Evolutionary conservation across 2,329 filamentous ascomycete genomes (phyloP), one percentile per base, ranked within the genome.

Genomic region (Fonsecaea erecta): DNA sequence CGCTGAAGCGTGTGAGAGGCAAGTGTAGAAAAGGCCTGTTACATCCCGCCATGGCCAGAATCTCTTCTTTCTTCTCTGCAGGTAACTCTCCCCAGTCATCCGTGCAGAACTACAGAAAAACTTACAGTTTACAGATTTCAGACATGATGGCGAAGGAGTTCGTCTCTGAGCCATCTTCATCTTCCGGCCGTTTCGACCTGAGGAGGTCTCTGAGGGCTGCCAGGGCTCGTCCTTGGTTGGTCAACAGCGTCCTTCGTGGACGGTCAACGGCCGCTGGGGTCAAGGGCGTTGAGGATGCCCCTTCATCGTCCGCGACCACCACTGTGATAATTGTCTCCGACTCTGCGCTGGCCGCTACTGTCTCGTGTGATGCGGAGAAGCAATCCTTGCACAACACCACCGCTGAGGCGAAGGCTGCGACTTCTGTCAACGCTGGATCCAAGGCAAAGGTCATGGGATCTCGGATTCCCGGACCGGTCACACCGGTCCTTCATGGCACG

Each of bases 201-300:
- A 65, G 66, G 60, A 65, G 46, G 63, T 40, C 35, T 21, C 51
- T 46, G 60, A 54, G 66, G 63, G 63, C 63, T 48, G 37, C 66
- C 63, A 63, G 66, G 66, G 35, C 63, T 61, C 63, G 66, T 48
- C 66, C 66, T 55, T 66, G 66, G 66, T 59, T 68, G 66, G 63
- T 46, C 60, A 64, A 64, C 46, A 68, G 66, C 40, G 60, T 64
- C 43, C 60, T 68, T 37, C 63, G 66, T 62, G 24, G 63, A 60
- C 51, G 52, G 60, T 64, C 59, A 40, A 53, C 63, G 34, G 53
- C 57, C 24, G 18, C 60, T 62, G 66, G 60, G 37, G 43, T 57
- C 60, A 53, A 60, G 30, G 59, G 18, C 35, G 21, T 51, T 46
- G 26, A 21, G 57, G 66, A 64, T 66, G 66, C 63, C 63, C 66